Conservation (phyloP, 2,329 filamentous ascomycete species). For the Monosporascus sp. region DNA sequence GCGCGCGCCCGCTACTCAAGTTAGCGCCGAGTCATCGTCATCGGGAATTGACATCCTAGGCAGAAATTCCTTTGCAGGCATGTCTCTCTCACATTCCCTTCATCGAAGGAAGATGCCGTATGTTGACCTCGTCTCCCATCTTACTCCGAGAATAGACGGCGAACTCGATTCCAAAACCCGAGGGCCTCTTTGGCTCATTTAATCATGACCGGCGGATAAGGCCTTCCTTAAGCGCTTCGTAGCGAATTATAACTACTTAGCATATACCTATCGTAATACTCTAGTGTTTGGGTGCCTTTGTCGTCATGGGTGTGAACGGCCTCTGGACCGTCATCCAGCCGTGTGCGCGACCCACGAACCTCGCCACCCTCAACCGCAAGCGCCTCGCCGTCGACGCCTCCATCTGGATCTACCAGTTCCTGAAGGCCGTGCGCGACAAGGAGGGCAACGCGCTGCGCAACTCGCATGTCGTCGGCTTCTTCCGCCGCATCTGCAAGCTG, state of each 20-base stretch:
- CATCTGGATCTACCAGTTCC: constrained; percentile 99
- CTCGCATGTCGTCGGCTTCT: constrained; percentile 95
- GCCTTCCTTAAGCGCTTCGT: not conserved
- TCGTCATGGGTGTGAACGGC: constrained; percentile 87
- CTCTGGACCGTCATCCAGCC: constrained; percentile 96
- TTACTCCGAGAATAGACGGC: too few relatives aligned
- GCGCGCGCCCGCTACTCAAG: not conserved
- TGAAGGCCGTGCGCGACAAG: constrained; percentile 97
- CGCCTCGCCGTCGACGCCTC: constrained; percentile 95
- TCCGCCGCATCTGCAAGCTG: constrained; percentile 94
- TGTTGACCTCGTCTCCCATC: not conserved
- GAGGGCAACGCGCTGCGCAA: constrained; percentile 96
- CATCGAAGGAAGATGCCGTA: not conserved
- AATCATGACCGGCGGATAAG: too few relatives aligned
- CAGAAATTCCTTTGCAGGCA: not conserved
- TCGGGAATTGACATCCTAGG: not conserved
- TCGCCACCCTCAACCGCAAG: constrained; percentile 93
- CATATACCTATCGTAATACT: too few relatives aligned
- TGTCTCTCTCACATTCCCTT: not conserved
- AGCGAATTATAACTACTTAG: not conserved
- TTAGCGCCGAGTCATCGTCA: constrained; percentile 15
- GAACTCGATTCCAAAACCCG: too few relatives aligned
- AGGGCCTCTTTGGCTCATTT: too few relatives aligned
- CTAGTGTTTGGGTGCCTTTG: not conserved
- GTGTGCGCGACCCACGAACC: constrained; percentile 90